Evolutionary conservation across 2,329 filamentous ascomycete genomes (phyloP), one percentile per base, ranked within the genome.

Genomic region (Coleophoma cylindrospora): DNA sequence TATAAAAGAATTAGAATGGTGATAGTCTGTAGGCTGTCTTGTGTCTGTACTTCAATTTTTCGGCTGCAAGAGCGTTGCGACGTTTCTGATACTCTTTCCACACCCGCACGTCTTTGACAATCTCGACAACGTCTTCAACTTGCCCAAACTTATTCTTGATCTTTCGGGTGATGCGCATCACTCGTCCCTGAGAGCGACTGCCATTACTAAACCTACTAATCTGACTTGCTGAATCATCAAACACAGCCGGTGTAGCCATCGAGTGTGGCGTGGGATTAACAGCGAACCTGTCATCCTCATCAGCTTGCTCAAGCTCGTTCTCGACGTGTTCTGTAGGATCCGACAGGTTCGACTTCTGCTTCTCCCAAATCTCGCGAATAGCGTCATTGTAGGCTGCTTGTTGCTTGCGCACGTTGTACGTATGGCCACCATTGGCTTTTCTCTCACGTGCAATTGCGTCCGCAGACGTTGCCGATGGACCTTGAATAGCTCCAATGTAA

Each of bases 371-470:
- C 53, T 89, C 84, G 50, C 85, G 82, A 59, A 99, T 96, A 19
- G 90, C 90, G 48, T 91, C 86, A 59, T 95, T 90, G 66, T 99
- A 99, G 61, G 90, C 87, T 54, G 83, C 85, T 63, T 97, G 90
- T 67, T 99, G 94, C 58, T 89, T 86, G 64, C 92, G 94, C 53
- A 99, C 94, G 57, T 99, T 99, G 73, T 99, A 99, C 59, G 89
- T 91, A 69, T 99, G 94, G 0, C 94, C 94, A 49, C 91, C 91
- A 56, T 94, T 92, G 14, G 88, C 88, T 64, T 91, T 89, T 56
- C 94, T 83, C 66, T 91, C 89, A 57, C 92, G 83, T 12, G 51
- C 53, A 54, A 91, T 89, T 62, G 89, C 91, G 66, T 96, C 90
- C 17, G 90, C 91, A 10, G 81, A 83, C 3, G 81, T 84, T 8